Evolutionary conservation across 2,329 filamentous ascomycete genomes (phyloP).

Genomic region (Diaporthe vaccinii): DNA sequence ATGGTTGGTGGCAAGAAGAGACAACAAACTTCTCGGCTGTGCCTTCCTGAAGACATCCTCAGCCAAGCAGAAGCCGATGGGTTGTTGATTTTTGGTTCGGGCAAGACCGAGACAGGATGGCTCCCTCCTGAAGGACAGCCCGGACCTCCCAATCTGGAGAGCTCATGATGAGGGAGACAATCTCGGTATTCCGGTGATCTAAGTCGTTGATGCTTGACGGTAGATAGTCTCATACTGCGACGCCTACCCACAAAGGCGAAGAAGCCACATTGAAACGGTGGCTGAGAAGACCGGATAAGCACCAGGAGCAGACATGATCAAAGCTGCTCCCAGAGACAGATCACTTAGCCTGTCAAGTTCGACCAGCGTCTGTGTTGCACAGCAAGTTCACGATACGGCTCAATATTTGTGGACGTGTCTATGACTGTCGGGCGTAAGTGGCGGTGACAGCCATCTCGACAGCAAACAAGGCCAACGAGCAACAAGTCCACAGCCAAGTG

Average conservation of each 20-base stretch:
- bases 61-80: not conserved
- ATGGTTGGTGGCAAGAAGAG: not conserved
- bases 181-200: not conserved
- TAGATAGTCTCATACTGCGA: not conserved
- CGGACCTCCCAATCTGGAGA: no score
- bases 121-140: not conserved
- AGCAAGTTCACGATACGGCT: not conserved
- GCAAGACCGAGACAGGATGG: slow-evolving; percentile 21
- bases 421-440: not conserved
- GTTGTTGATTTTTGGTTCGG: not conserved
- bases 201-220: not conserved
- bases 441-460: not conserved
- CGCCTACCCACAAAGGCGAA: not conserved
- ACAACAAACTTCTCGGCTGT: not conserved
- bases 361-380: not conserved
- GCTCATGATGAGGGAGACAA: not conserved
- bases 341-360: not conserved
- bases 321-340: not conserved
- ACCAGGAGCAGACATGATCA: not conserved
- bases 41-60: slow-evolving; percentile 31
- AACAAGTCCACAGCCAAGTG: not conserved
- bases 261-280: not conserved
- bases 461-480: not conserved
- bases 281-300: no score
- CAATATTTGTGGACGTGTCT: not conserved